Conservation (phyloP, 1,139 yeast species). For the Taphrina communis region DNA sequence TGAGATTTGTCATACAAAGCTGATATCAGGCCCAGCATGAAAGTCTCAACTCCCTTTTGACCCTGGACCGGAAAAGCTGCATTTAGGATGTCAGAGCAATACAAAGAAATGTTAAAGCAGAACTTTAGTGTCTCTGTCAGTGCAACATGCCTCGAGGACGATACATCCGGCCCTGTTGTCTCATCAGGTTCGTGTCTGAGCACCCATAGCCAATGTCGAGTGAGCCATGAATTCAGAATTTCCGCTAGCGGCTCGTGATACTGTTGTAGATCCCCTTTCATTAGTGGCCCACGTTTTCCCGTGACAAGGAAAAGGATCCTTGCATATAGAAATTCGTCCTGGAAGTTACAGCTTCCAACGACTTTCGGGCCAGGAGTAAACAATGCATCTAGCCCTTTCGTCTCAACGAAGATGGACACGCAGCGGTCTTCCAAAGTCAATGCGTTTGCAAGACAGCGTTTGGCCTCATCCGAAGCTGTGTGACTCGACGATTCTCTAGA, state of each 20-base stretch:
- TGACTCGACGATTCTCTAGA: background rate
- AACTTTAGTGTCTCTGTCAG: conserved; percentile 37
- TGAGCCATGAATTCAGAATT: conserved; percentile 9
- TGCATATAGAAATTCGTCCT: conserved; percentile 44
- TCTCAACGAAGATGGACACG: conserved; percentile 9
- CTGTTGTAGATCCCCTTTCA: conserved; percentile 6
- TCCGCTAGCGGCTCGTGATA: conserved; percentile 18
- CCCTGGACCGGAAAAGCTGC: background rate
- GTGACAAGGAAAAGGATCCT: conserved; percentile 45
- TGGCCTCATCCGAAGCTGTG: conserved; percentile 25
- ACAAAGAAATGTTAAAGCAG: conserved; percentile 11
- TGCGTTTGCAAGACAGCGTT: conserved; percentile 41
- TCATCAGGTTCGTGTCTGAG: background rate
- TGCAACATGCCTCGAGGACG: background rate
- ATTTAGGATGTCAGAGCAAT: background rate
- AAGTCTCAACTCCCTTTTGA: background rate
- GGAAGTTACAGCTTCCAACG: conserved; percentile 7
- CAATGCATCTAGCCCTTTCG: background rate
- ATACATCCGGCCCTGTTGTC: background rate
- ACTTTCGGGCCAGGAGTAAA: background rate
- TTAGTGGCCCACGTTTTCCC: conserved; percentile 31
- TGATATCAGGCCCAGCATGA: background rate
- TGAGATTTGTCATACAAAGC: background rate
- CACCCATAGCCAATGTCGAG: conserved; percentile 10
- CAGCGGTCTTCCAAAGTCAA: conserved; percentile 30